A percentile compares a stretch with the other conserved stretches of the same genome.
These are phyloP conservation scores for Saitozyma podzolica DNA, from an alignment of 768 basidiomycete genomes.

Conservation along the genomic window DNA sequence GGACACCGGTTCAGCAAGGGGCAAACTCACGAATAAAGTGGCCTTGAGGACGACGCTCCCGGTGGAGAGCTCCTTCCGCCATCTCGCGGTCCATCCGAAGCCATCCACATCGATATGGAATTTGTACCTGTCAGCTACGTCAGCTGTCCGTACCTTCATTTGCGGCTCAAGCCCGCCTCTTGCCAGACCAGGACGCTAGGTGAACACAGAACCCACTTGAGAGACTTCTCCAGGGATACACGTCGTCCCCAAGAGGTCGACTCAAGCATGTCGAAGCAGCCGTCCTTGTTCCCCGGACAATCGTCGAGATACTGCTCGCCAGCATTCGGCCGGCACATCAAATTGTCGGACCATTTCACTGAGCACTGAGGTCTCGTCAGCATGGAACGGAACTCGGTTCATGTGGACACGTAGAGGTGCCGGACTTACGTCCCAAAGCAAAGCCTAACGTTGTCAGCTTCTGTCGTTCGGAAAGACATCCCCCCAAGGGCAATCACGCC, in stretches of 20 bases:
- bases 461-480: not conserved
- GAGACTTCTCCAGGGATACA: not conserved
- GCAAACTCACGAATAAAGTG: conserved; percentile 15
- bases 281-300: not conserved
- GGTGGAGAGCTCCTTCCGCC: conserved; percentile 11
- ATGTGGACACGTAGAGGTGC: no score
- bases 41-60: conserved; percentile 19
- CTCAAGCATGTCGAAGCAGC: conserved; percentile 1
- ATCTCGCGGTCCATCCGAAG: conserved; percentile 18
- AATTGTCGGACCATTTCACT: not conserved
- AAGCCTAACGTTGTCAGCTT: no score
- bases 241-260: not conserved
- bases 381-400: not conserved
- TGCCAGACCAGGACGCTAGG: no score
- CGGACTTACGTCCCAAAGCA: no score
- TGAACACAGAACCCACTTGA: not conserved
- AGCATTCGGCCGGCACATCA: not conserved
- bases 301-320: not conserved
- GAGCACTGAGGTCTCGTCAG: not conserved
- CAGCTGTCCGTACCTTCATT: no score
- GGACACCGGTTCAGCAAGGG: not conserved
- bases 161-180: no score
- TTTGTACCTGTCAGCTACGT: conserved; percentile 5
- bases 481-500: not conserved
- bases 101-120: conserved; percentile 21